phyloP scores from a whole-genome alignment of 352 stramenopile genomes.

The Pythium rishiriense region DNA sequence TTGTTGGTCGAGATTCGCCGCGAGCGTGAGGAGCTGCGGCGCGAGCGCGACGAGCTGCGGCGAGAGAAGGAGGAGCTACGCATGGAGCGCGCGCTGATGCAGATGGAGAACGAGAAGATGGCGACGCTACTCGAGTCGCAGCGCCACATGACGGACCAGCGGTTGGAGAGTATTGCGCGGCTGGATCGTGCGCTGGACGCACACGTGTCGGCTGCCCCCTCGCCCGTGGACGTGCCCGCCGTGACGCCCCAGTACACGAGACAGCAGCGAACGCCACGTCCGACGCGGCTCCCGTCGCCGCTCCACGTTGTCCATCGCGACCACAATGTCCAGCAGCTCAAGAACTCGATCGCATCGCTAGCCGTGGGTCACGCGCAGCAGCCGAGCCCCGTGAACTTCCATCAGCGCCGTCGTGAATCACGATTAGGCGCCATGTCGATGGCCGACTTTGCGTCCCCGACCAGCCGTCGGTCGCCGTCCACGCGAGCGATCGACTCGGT shows the following conservation, averaged over 20 bases:
- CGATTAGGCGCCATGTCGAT: constrained; percentile 63
- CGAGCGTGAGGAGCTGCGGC: constrained; percentile 70
- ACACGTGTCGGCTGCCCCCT: not conserved
- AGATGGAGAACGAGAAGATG: constrained; percentile 81
- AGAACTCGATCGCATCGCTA: constrained; percentile 19
- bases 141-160: constrained; percentile 55
- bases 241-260: constrained; percentile 1
- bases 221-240: not conserved
- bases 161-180: constrained; percentile 33
- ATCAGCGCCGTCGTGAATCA: constrained; percentile 14
- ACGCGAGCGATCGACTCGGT: constrained; percentile 37
- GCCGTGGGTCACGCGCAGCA: constrained; percentile 6
- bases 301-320: constrained; percentile 17
- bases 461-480: constrained; percentile 26
- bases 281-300: constrained; percentile 15
- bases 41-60: constrained; percentile 66
- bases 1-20: constrained; percentile 67
- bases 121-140: constrained; percentile 59
- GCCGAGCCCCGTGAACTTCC: constrained; percentile 18
- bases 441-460: constrained; percentile 51
- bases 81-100: constrained; percentile 57
- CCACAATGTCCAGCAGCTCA: constrained; percentile 21
- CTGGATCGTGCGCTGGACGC: constrained; percentile 19
- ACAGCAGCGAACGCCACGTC: constrained; percentile 1
- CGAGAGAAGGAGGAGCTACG: constrained; percentile 76